These are phyloP conservation scores for Debaryomyces prosopidis DNA, from an alignment of 805 yeast genomes.

Conservation along the genomic window DNA sequence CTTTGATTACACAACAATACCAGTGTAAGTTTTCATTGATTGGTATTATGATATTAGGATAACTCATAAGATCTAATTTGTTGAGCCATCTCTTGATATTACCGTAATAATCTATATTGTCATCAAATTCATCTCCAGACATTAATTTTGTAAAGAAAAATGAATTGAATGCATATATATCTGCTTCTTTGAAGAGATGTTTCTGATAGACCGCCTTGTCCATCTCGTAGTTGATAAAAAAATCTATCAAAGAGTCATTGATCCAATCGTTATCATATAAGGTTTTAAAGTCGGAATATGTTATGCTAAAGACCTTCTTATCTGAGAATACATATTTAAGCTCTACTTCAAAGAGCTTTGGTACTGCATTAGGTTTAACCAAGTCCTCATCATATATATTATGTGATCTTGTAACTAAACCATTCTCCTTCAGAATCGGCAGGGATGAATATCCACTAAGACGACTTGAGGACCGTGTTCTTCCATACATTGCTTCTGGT, in stretches of 20 bases:
- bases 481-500: conserved; percentile 2
- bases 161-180: conserved; percentile 69
- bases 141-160: conserved; percentile 75
- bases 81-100: conserved; percentile 79
- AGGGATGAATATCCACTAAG: neutral
- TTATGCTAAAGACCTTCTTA: conserved; percentile 54
- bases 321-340: conserved; percentile 54
- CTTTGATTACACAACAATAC: conserved; percentile 76
- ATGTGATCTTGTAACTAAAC: too few species aligned
- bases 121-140: conserved; percentile 20
- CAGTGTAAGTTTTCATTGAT: conserved; percentile 83
- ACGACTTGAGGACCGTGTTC: neutral
- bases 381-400: neutral
- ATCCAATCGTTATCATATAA: conserved; percentile 82
- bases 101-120: conserved; percentile 45
- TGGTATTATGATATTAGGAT: conserved; percentile 70
- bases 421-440: neutral
- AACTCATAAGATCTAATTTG: conserved; percentile 58
- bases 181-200: conserved; percentile 26
- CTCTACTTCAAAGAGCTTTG: neutral
- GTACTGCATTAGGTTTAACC: neutral
- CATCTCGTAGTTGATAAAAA: conserved; percentile 65
- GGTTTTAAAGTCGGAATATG: conserved; percentile 74
- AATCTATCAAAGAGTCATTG: conserved; percentile 86
- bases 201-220: conserved; percentile 30